Percentiles rank a stretch among this genome's conserved stretches.
phyloP scores from a whole-genome alignment of 1,139 yeast species.

The Taiozyma sp. region DNA sequence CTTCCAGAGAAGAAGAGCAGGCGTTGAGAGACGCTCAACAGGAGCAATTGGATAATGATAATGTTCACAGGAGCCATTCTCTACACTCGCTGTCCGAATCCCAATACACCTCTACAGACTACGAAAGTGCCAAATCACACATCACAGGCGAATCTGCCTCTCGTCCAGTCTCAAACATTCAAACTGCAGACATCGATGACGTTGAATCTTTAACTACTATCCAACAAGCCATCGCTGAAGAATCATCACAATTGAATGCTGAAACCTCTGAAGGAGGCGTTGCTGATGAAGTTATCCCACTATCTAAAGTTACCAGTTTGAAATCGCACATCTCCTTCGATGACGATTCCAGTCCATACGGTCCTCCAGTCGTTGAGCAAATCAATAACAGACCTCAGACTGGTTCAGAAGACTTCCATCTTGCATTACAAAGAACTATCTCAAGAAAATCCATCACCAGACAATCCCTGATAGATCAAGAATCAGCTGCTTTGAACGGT shows the following conservation, averaged over 20 bases:
- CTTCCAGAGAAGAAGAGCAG: slow-evolving; percentile 35
- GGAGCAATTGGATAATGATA: neutral
- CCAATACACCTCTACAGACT: slow-evolving; percentile 15
- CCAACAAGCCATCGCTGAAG: neutral
- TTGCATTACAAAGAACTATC: slow-evolving; percentile 20
- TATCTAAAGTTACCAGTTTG: slow-evolving; percentile 8
- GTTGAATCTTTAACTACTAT: neutral
- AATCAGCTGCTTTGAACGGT: neutral
- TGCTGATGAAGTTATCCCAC: slow-evolving; percentile 3
- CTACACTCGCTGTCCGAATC: slow-evolving; percentile 2
- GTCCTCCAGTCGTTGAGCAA: slow-evolving; percentile 11
- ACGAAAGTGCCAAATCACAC: slow-evolving; percentile 20
- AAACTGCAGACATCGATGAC: neutral
- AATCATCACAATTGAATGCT: neutral
- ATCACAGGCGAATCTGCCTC: slow-evolving; percentile 2
- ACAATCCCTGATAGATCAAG: slow-evolving; percentile 5
- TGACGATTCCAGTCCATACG: slow-evolving; percentile 13
- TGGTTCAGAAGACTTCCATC: slow-evolving; percentile 17
- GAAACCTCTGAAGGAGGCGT: neutral
- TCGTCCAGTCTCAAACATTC: neutral
- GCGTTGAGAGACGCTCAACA: slow-evolving; percentile 33
- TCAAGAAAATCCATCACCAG: slow-evolving; percentile 20
- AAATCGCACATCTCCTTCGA: slow-evolving; percentile 16
- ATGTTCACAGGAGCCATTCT: neutral
- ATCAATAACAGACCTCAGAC: slow-evolving; percentile 5